Evolutionary conservation across 1,284 basidiomycete genomes (phyloP).

Genomic region (Somion occarium): DNA sequence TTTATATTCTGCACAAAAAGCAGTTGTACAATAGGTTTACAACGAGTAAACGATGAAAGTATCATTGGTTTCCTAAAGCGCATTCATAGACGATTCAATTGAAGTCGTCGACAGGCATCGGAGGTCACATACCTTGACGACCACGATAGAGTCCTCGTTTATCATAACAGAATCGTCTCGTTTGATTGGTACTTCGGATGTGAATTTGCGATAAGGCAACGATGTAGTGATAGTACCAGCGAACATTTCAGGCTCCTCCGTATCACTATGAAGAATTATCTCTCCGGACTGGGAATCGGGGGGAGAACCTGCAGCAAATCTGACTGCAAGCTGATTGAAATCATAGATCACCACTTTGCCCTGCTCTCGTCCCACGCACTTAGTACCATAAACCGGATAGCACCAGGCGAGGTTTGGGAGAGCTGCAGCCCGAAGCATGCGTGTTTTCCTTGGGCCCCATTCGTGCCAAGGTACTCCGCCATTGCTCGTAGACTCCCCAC

Average conservation of each 20-base stretch:
- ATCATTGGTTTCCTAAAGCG: background rate
- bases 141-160: constrained; percentile 5
- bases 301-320: too few relatives aligned
- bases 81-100: too few relatives aligned
- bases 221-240: background rate
- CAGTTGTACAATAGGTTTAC: background rate
- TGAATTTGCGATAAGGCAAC: constrained; percentile 4
- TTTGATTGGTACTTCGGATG: background rate
- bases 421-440: too few relatives aligned
- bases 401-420: constrained; percentile 3
- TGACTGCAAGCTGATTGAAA: constrained; percentile 1
- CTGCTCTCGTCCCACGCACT: background rate
- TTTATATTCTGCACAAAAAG: background rate
- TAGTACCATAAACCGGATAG: constrained; percentile 4
- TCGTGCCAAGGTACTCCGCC: background rate
- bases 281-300: background rate
- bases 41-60: background rate
- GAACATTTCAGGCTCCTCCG: background rate
- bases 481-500: background rate
- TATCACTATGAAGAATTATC: background rate
- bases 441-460: too few relatives aligned
- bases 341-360: background rate
- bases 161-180: constrained; percentile 1
- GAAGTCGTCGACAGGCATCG: too few relatives aligned
- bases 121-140: constrained; percentile 2